Evolutionary conservation across 208 protist species (phyloP), one percentile per base, ranked within the genome.

Genomic region (Trypanosoma melophagium): DNA sequence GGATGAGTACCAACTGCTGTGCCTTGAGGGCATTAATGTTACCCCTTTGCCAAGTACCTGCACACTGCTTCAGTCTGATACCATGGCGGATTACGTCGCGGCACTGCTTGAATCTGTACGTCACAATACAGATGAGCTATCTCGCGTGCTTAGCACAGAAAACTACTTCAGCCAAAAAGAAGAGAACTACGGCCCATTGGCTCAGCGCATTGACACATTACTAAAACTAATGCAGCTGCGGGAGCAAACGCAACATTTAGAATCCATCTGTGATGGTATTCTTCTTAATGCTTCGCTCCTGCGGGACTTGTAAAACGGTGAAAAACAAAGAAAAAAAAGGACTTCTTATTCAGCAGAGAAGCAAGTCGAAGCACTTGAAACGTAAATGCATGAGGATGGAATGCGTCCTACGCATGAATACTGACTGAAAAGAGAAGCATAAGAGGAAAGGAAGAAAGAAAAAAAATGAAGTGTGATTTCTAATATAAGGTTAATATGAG

Each of bases 191-290:
- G 65, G 56, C 44, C 78, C 84, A 24, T 61, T 84, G 2, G 80
- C 70, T 21, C 80, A 85, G 74, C 60, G 77, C 51, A 69, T 77
- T 44, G 81, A 91, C 31, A 81, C 76, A 12, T 65, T 87, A 58
- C 66, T 87, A 56, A 65, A 65, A 44, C 76, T 91, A 35, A 73
- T 82, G 76, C 76, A 87, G 41, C 57, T 88, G 19, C 63, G 77
- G 13, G 81, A 88, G 58, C 85, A 87, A 62, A 72, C 79, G 22
- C 75, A 85, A 54, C 85, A 90, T 64, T 62, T 90, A 40, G 85
- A 90, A 66, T 77, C 79, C 16, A 42, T 91, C 19, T 88, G 79
- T 61, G 78, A 90, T 58, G 84, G 79, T 52, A 69, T 75, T 5
- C 74, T 87, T 9, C 44, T 82, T 31, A 82, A 72, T 47, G 67